These are phyloP conservation scores for Komagataella kurtzmanii DNA, from an alignment of 805 yeast species.

Conservation along the genomic window DNA sequence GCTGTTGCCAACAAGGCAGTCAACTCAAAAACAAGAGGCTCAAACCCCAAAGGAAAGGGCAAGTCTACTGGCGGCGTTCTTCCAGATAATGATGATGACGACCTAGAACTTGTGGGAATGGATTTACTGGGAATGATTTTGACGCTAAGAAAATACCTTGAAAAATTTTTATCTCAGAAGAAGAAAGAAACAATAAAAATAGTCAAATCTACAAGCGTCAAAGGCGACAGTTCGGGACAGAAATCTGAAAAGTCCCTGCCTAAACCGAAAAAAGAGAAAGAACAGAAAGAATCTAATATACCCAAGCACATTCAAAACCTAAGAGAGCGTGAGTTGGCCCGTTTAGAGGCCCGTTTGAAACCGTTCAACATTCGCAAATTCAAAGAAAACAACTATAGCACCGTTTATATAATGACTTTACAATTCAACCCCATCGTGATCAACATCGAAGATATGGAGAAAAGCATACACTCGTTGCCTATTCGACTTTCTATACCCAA, in stretches of 20 bases:
- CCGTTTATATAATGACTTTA: conserved; percentile 14
- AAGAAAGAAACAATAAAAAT: conserved; percentile 50
- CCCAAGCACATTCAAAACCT: conserved; percentile 4
- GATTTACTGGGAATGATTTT: conserved; percentile 40
- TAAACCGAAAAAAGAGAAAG: conserved; percentile 1
- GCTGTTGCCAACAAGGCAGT: conserved; percentile 28
- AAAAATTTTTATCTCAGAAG: conserved; percentile 41
- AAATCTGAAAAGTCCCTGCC: conserved; percentile 1
- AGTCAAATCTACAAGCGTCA: conserved; percentile 17
- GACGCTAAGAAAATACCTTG: conserved; percentile 46
- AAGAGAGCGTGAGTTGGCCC: conserved; percentile 12
- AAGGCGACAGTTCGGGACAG: conserved; percentile 5
- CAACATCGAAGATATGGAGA: conserved; percentile 15
- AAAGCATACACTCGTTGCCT: conserved; percentile 12
- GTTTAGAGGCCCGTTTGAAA: conserved; percentile 14
- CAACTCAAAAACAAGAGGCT: conserved; percentile 7
- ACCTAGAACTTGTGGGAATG: conserved; percentile 25
- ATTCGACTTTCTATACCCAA: conserved; percentile 17
- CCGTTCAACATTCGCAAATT: conserved; percentile 9
- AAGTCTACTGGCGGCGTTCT: conserved; percentile 3
- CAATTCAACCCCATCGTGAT: conserved; percentile 16
- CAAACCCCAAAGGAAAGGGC: neutral
- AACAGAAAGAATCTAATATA: conserved; percentile 1
- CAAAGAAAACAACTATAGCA: conserved; percentile 15
- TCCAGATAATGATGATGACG: conserved; percentile 11